Conservation (phyloP, 1,284 basidiomycete species). For the Ganoderma resinaceum region DNA sequence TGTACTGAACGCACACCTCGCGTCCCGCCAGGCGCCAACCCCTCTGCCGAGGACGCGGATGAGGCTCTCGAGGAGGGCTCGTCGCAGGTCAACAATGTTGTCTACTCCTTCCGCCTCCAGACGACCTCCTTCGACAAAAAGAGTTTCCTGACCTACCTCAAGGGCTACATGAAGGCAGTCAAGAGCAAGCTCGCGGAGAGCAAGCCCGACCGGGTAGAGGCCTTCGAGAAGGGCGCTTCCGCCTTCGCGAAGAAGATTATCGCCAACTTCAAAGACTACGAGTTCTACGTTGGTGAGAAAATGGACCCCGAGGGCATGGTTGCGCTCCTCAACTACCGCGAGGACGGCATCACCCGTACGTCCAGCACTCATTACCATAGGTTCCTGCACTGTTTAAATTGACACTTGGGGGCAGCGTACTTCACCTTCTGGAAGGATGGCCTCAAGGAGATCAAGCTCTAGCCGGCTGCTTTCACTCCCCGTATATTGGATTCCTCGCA, state of each 20-base stretch:
- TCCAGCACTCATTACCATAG: conserved; percentile 21
- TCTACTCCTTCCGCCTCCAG: conserved; percentile 92
- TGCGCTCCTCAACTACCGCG: conserved; percentile 86
- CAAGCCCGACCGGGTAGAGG: conserved; percentile 74
- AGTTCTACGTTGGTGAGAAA: conserved; percentile 89
- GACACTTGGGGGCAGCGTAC: conserved; percentile 65
- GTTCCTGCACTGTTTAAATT: not conserved
- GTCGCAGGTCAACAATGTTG: conserved; percentile 87
- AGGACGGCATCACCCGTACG: conserved; percentile 81
- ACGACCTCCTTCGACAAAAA: conserved; percentile 93
- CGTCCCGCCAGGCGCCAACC: conserved; percentile 75
- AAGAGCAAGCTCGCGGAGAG: conserved; percentile 66
- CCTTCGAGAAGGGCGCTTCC: conserved; percentile 87
- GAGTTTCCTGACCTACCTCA: conserved; percentile 85
- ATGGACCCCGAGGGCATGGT: conserved; percentile 94
- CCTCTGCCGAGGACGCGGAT: conserved; percentile 88
- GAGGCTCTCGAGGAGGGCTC: conserved; percentile 88
- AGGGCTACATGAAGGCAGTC: conserved; percentile 88
- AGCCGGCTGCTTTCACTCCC: conserved; percentile 15
- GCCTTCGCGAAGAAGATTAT: conserved; percentile 89
- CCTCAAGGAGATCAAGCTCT: conserved; percentile 79
- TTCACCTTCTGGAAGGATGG: conserved; percentile 96
- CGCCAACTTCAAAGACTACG: conserved; percentile 90
- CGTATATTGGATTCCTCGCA: conserved; percentile 13
- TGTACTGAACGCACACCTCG: conserved; percentile 20